Percentiles rank a stretch among this genome's conserved stretches.
Conservation (phyloP, 306 rosid species). For the Vicia villosa region DNA sequence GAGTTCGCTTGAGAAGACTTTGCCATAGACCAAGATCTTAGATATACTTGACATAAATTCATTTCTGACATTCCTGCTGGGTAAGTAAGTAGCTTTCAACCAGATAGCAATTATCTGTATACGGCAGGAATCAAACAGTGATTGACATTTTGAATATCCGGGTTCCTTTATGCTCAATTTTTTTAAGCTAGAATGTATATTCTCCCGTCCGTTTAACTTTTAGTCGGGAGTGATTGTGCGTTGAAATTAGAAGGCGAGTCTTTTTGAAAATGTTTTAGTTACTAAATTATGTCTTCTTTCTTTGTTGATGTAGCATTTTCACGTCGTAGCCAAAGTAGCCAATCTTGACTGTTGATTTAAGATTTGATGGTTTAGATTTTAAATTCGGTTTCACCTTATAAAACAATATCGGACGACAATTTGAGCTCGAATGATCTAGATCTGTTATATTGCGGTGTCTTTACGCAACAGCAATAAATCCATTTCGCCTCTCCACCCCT, state of each 20-base stretch:
- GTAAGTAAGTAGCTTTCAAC: neutral
- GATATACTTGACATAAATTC: constrained; percentile 8
- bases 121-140: neutral
- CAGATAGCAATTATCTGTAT: neutral
- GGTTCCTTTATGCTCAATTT: neutral
- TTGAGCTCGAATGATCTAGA: too few relatives aligned
- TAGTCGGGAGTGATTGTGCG: neutral
- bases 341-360: neutral
- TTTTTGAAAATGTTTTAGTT: neutral
- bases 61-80: constrained; percentile 2
- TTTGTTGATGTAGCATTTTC: too few relatives aligned
- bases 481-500: neutral
- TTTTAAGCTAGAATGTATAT: constrained; percentile 1
- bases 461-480: too few relatives aligned
- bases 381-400: too few relatives aligned
- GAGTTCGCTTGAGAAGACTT: constrained; percentile 79
- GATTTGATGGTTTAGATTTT: neutral
- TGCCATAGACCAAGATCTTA: constrained; percentile 59
- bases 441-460: too few relatives aligned
- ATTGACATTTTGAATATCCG: constrained; percentile 9
- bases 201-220: neutral
- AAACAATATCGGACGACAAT: too few relatives aligned
- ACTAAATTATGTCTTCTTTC: neutral
- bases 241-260: constrained; percentile 9
- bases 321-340: too few relatives aligned